phyloP scores from a whole-genome alignment of 257 asterid species.

The Phtheirospermum japonicum region DNA sequence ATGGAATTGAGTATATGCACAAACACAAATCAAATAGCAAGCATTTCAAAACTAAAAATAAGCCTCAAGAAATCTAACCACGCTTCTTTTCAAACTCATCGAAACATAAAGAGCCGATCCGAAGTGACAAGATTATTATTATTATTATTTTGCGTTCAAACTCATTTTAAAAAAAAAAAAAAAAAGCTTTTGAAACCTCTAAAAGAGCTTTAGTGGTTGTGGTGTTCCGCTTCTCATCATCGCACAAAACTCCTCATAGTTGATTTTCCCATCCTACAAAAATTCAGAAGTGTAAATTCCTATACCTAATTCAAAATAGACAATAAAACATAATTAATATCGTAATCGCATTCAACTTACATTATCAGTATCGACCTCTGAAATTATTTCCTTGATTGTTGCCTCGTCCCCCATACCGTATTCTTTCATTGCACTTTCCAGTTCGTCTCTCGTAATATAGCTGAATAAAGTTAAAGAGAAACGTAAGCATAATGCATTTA shows the following conservation, averaged over 20 bases:
- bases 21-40: constrained; percentile 15
- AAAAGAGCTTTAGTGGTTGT: constrained; percentile 41
- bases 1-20: constrained; percentile 3
- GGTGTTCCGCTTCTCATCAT: constrained; percentile 61
- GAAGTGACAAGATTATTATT: background rate
- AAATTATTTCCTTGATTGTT: constrained; percentile 69
- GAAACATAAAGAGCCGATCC: background rate
- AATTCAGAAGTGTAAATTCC: constrained; percentile 8
- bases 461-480: constrained; percentile 33
- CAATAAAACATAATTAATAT: background rate
- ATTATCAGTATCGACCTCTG: constrained; percentile 86
- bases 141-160: background rate
- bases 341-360: constrained; percentile 42
- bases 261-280: constrained; percentile 52
- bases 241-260: constrained; percentile 57
- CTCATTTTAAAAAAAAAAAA: background rate
- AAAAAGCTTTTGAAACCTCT: background rate
- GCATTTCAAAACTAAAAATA: constrained; percentile 12
- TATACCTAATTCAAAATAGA: background rate
- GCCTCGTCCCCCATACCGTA: constrained; percentile 80
- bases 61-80: constrained; percentile 24
- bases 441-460: constrained; percentile 74
- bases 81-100: background rate
- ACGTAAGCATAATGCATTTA: background rate
- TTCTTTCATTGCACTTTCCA: constrained; percentile 78